Conservation (phyloP, 768 basidiomycete species). For the Pulveroboletus frians region DNA sequence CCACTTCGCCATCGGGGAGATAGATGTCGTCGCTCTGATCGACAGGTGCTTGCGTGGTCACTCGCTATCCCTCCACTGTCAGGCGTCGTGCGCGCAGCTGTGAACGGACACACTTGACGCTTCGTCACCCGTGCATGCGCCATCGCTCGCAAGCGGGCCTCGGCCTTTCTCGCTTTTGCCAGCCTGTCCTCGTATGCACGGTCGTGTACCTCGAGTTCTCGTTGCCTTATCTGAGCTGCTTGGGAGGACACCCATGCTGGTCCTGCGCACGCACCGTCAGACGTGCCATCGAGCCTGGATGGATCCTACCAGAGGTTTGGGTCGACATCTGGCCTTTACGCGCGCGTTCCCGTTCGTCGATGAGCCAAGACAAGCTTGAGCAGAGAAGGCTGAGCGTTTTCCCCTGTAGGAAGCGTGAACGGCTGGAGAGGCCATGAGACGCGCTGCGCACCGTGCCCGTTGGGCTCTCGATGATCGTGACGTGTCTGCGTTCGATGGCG, state of each 20-base stretch:
- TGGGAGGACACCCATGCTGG: constrained; percentile 77
- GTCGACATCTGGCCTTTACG: constrained; percentile 53
- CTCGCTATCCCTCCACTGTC: constrained; percentile 21
- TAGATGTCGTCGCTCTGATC: constrained; percentile 59
- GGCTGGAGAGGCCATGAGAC: not conserved
- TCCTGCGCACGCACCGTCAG: constrained; percentile 29
- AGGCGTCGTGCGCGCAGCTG: not conserved
- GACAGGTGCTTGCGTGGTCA: constrained; percentile 22
- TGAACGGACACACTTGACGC: constrained; percentile 42
- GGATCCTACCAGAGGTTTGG: constrained; percentile 25
- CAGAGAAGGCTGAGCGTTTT: constrained; percentile 83
- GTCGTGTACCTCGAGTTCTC: constrained; percentile 66
- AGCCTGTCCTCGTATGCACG: constrained; percentile 59
- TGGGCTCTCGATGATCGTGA: constrained; percentile 84
- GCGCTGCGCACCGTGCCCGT: constrained; percentile 69
- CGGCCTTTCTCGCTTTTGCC: constrained; percentile 54
- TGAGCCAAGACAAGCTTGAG: constrained; percentile 69
- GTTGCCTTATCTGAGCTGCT: constrained; percentile 55
- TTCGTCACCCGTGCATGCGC: constrained; percentile 57
- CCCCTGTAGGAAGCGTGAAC: constrained; percentile 46
- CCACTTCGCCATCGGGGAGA: constrained; percentile 53
- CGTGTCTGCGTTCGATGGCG: constrained; percentile 66
- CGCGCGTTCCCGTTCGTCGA: constrained; percentile 64
- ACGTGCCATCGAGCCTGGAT: not conserved
- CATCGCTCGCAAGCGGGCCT: constrained; percentile 49